Conservation (phyloP, 148 eudicot genomes). For the Spergularia bocconei region DNA sequence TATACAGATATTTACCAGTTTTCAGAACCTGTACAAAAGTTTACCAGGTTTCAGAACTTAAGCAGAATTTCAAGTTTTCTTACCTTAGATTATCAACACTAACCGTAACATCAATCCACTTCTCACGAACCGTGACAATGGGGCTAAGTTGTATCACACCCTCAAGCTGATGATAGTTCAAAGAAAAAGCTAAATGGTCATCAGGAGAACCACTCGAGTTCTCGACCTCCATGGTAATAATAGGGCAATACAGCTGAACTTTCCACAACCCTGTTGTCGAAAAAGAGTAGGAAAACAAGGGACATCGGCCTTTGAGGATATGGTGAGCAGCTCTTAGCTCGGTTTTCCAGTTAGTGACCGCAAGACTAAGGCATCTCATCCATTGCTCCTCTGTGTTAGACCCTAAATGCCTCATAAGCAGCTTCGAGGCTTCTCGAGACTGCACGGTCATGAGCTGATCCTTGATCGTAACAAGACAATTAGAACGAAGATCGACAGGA, state of each 20-base stretch:
- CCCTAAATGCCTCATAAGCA: slow-evolving; percentile 58
- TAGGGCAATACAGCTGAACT: slow-evolving; percentile 78
- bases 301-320: slow-evolving; percentile 48
- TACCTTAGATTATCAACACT: slow-evolving; percentile 86
- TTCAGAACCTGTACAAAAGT: no score
- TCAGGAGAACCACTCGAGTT: slow-evolving; percentile 50
- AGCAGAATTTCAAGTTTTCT: not conserved
- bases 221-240: slow-evolving; percentile 79
- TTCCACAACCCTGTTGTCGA: slow-evolving; percentile 76
- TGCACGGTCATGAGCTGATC: slow-evolving; percentile 42
- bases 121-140: slow-evolving; percentile 36
- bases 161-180: slow-evolving; percentile 63
- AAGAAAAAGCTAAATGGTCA: slow-evolving; percentile 59
- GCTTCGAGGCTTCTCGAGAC: slow-evolving; percentile 42
- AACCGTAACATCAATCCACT: slow-evolving; percentile 60
- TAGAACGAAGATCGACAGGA: slow-evolving; percentile 54
- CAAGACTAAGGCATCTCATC: slow-evolving; percentile 76
- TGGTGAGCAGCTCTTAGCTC: slow-evolving; percentile 37
- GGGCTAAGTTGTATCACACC: slow-evolving; percentile 45
- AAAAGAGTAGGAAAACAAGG: slow-evolving; percentile 59
- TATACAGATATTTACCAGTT: no score
- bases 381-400: slow-evolving; percentile 65
- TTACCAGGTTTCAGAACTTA: no score
- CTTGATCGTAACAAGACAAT: slow-evolving; percentile 45
- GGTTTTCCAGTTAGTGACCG: slow-evolving; percentile 73